phyloP scores from a whole-genome alignment of 176 grass and related monocot genomes.

The Aegilops longissima region DNA sequence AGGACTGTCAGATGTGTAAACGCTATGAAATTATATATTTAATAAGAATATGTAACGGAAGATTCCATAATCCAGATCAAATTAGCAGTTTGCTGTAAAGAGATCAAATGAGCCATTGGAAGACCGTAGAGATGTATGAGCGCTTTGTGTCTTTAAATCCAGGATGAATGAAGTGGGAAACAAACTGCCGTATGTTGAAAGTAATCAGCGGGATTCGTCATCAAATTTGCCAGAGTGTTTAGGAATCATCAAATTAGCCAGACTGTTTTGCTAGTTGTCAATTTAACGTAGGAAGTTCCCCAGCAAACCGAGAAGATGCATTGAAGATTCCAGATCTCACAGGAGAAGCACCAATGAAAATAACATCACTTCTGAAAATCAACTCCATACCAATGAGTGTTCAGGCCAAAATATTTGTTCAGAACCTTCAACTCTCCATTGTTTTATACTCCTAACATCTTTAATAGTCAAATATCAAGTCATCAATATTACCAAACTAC shows the following conservation, averaged over 20 bases:
- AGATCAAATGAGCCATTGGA: neutral
- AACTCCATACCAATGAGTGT: neutral
- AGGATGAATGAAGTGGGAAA: too few relatives aligned
- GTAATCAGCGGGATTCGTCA: neutral
- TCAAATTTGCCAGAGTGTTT: neutral
- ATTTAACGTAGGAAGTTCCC: constrained; percentile 33
- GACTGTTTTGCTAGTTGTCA: neutral
- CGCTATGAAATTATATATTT: too few relatives aligned
- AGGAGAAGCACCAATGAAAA: neutral
- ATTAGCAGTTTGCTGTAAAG: too few relatives aligned
- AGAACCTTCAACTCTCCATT: neutral
- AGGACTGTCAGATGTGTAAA: too few relatives aligned
- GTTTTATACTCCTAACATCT: neutral
- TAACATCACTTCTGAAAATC: neutral
- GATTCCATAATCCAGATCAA: neutral
- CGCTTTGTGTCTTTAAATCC: neutral
- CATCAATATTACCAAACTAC: neutral
- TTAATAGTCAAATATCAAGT: neutral
- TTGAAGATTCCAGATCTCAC: neutral
- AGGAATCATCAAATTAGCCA: too few relatives aligned
- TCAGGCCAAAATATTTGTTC: neutral
- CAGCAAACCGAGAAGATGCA: neutral
- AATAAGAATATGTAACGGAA: too few relatives aligned
- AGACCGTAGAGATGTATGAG: too few relatives aligned
- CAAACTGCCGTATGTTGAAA: neutral